Base-by-base conservation (phyloP, 495 filamentous ascomycete genomes). In the Niebla homalea region DNA sequence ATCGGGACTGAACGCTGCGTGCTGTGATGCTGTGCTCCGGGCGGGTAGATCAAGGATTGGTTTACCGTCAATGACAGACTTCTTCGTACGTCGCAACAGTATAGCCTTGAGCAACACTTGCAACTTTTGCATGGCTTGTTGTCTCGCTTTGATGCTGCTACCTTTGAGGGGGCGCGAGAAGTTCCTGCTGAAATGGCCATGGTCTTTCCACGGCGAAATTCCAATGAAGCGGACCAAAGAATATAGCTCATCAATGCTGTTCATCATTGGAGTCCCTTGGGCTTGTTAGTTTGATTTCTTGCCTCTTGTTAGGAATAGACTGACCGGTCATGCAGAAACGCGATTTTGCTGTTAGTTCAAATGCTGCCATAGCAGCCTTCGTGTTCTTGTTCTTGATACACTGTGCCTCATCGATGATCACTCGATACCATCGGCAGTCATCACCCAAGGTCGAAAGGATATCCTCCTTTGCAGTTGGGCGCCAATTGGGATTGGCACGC, bases 371-470 rank as follows among this genome's bases (percentile, higher is more conserved):
- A 0, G 84, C 76, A 14, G 73, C 66, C 51, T 84, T 78, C 1
- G 89, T 84, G 22, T 66, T 70, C 51, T 77, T 80, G 57, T 95
- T 95, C 67, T 95, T 96, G 72, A 96, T 89, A 58, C 78, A 87
- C 54, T 98, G 92, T 1, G 92, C 89, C 67, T 98, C 92, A 55
- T 95, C 89, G 22, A 96, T 73, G 50, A 98, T 85, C 46, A 96
- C 73, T 26, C 87, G 80, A 63, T 93, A 81, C 74, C 88, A 98
- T 52, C 73, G 68, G 57, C 75, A 79, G 14, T 70, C 67, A 0
- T 77, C 70, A 10, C 81, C 80, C 26, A 94, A 66, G 18, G 93
- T 67, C 4, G 77, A 76, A 35, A 87, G 62, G 23, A 37, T 22
- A 47, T 63, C 47, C 19, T 60, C 62, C 23, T 57, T 51, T 11